phyloP scores from a whole-genome alignment of 495 filamentous ascomycete species.

The Aspergillus saccharolyticus region DNA sequence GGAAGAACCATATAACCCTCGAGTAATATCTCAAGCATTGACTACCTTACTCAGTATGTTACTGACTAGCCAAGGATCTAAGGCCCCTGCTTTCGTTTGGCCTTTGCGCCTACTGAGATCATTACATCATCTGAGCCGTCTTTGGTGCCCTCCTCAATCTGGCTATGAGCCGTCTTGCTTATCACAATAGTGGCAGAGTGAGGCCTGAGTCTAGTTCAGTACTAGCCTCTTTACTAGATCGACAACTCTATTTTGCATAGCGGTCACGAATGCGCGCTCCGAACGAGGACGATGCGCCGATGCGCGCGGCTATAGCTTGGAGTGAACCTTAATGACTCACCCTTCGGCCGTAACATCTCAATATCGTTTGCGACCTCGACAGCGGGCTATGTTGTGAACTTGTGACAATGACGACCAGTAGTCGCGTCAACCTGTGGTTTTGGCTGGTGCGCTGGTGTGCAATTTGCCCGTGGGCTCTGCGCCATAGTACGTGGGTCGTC shows the following conservation, averaged over 20 bases:
- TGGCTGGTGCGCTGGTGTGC: neutral
- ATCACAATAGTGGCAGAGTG: neutral
- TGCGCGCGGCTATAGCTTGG: conserved; percentile 1
- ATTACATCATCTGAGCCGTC: neutral
- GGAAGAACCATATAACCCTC: neutral
- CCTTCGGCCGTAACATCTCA: neutral
- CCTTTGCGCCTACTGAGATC: neutral
- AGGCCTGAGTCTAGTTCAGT: neutral
- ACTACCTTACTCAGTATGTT: too few species aligned
- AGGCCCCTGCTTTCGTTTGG: neutral
- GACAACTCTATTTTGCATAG: conserved; percentile 6
- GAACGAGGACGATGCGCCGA: neutral
- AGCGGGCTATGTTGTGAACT: neutral
- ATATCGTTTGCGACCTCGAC: neutral
- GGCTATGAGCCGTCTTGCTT: neutral
- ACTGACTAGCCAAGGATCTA: neutral
- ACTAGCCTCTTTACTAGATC: neutral
- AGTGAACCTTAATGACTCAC: conserved; percentile 1
- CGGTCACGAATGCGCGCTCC: neutral
- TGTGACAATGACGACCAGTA: neutral
- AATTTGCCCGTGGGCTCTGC: neutral
- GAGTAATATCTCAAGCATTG: neutral
- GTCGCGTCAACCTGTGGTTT: neutral
- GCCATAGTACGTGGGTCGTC: neutral
- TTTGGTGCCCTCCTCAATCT: neutral